Evolutionary conservation across 345 rosid species (phyloP), one percentile per base, ranked within the genome.

Genomic region (Salix purpurea): DNA sequence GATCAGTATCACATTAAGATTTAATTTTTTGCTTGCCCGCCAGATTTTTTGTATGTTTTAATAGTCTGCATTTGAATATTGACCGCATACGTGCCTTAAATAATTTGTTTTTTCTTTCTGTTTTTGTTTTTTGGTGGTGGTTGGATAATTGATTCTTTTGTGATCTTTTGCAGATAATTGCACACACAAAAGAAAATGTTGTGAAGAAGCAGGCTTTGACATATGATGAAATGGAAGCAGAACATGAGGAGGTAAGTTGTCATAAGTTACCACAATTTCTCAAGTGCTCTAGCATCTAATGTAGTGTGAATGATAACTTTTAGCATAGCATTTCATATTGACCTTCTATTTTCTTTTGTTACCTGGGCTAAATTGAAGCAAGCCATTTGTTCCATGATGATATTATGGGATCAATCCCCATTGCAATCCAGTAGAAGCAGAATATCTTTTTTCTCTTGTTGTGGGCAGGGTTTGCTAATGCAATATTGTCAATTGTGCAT

Each of bases 211-310:
- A 96, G 79, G 97, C 98, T 6, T 71, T 92, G 89, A 92, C 94
- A 2, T 96, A 91, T 60, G 98, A 96, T 83, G 99, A 96, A 86
- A 94, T 94, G 92, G 97, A 94, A 82, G 94, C 89, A 75, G 99
- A 96, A 74, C 96, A 97, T 10, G 97, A 92, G 84, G 99, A 92
- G 79, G 94, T 90, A 78, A 78, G 87, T 77, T 32, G 6, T 34
- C 71, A 46, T 16, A 37, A 28, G 11, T n/a, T 42, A 44, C n/a
- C 48, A 11, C 48, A 65, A 14, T 14, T 5, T 58, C 68, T 65
- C 9, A 70, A 16, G 56, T 68, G 15, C 26, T 74, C 67, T 65
- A 21, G 30, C 15, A 24, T 58, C 4, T 58, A 10, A n/a, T 71
- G 34, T 40, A 32, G 48, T 32, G 62, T 23, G 28, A 4, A 61